A percentile compares a stretch with the other conserved stretches of the same genome.
Evolutionary conservation across 228 moss, liverwort and hornwort species (phyloP).

Genomic region (Sphagnum magellanicum): DNA sequence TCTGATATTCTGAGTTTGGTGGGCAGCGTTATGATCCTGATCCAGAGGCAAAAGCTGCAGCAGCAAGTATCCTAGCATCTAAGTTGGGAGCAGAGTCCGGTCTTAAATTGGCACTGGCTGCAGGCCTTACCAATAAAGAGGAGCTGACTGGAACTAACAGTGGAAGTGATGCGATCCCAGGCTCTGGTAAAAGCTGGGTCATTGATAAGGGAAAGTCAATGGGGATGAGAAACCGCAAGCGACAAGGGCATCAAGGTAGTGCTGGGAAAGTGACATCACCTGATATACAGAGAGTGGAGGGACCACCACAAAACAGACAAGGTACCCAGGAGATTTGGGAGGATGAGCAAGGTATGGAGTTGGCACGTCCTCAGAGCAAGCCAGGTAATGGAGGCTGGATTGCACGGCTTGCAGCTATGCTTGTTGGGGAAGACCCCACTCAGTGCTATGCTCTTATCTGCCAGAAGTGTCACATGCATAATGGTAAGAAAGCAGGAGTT

Average conservation of each 20-base stretch:
- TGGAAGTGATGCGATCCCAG: conserved; percentile 1
- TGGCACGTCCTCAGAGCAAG: conserved; percentile 53
- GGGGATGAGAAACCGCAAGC: conserved; percentile 58
- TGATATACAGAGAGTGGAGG: conserved; percentile 21
- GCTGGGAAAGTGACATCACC: conserved; percentile 14
- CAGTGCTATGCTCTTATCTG: conserved; percentile 99
- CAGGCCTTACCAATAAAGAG: conserved; percentile 58
- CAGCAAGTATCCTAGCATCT: conserved; percentile 92
- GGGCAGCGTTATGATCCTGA: conserved; percentile 95
- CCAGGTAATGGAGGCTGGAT: conserved; percentile 86
- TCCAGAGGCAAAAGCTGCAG: conserved; percentile 97
- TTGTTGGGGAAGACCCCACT: conserved; percentile 95
- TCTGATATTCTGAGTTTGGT: no score
- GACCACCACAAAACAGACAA: conserved; percentile 9
- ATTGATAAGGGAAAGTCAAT: conserved; percentile 20
- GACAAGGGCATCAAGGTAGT: conserved; percentile 26
- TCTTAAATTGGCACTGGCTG: conserved; percentile 76
- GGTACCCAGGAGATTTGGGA: conserved; percentile 26
- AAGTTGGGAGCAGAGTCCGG: conserved; percentile 93
- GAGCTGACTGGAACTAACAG: conserved; percentile 30
- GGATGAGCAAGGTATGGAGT: conserved; percentile 58
- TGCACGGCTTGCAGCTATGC: conserved; percentile 92
- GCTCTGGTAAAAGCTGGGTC: conserved; percentile 18
- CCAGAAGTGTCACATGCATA: conserved; percentile 81
- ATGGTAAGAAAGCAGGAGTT: conserved; percentile 36